A percentile compares a stretch with the other conserved stretches of the same genome.
Conservation (phyloP, 345 rosid genomes). For the Punica granatum region DNA sequence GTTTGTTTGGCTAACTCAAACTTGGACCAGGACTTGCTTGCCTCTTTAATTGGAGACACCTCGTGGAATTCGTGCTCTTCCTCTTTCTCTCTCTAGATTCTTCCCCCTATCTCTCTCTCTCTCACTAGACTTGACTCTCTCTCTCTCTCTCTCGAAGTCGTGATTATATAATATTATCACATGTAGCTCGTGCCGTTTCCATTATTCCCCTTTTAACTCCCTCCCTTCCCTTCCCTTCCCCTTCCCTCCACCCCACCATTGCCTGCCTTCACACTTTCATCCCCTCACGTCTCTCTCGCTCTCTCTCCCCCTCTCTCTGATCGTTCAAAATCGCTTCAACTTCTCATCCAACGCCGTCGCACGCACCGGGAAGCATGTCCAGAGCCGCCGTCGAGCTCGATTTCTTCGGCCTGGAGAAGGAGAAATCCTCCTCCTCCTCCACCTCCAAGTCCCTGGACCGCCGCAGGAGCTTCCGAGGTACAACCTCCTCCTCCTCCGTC, state of each 20-base stretch:
- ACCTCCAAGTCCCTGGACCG: constrained; percentile 43
- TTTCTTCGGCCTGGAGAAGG: constrained; percentile 55
- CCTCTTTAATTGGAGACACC: constrained; percentile 7
- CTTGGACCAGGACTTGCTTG: neutral
- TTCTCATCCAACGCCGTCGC: neutral
- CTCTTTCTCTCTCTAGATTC: neutral
- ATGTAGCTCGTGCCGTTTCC: constrained; percentile 8
- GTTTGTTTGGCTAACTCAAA: too few relatives aligned
- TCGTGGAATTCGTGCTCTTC: constrained; percentile 11
- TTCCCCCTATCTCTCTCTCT: neutral
- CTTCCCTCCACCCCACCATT: neutral
- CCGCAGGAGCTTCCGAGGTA: constrained; percentile 73
- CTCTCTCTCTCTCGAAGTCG: neutral
- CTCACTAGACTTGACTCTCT: neutral
- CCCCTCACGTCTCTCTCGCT: neutral
- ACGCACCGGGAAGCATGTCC: constrained; percentile 25
- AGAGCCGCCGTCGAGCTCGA: constrained; percentile 57
- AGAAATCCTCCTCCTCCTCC: constrained; percentile 14
- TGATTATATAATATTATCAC: neutral
- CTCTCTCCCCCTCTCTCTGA: neutral
- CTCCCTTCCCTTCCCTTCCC: neutral
- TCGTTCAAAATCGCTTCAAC: neutral
- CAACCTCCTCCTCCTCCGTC: neutral
- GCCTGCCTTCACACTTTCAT: neutral
- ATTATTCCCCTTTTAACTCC: neutral